These are phyloP conservation scores for Smallanthus sonchifolius DNA, from an alignment of 129 eudicot genomes.

Conservation along the genomic window DNA sequence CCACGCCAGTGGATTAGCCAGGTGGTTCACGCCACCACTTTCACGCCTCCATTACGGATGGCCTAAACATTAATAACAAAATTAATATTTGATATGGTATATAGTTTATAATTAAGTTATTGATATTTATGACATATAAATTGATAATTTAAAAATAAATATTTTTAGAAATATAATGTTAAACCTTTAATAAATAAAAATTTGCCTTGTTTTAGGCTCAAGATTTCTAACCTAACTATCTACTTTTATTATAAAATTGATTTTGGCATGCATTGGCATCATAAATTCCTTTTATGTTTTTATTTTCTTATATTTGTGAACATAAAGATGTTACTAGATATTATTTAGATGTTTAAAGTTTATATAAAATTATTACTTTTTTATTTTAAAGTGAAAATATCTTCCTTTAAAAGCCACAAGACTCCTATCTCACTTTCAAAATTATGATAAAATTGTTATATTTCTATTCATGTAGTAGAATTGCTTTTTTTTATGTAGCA, in stretches of 20 bases:
- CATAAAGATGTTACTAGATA: background rate
- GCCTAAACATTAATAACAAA: background rate
- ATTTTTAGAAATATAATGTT: background rate
- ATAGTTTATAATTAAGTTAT: too few species aligned
- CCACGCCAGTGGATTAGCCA: too few species aligned
- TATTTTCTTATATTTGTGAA: background rate
- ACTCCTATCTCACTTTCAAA: background rate
- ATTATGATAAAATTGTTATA: background rate
- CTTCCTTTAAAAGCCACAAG: background rate
- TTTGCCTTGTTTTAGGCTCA: background rate
- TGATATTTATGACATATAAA: background rate
- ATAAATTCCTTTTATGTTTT: background rate
- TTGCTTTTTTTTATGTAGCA: too few species aligned
- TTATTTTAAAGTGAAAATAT: background rate
- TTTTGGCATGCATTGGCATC: background rate
- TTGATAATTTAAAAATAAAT: background rate
- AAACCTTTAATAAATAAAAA: background rate
- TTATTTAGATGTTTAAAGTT: background rate
- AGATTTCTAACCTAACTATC: slow-evolving; percentile 8
- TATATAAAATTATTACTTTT: background rate
- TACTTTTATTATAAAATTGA: background rate
- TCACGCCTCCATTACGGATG: too few species aligned
- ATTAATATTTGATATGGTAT: background rate
- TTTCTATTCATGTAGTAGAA: background rate
- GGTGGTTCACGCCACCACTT: too few species aligned